Conservation (phyloP, 2,329 filamentous ascomycete genomes). For the Clonostachys rosea region DNA sequence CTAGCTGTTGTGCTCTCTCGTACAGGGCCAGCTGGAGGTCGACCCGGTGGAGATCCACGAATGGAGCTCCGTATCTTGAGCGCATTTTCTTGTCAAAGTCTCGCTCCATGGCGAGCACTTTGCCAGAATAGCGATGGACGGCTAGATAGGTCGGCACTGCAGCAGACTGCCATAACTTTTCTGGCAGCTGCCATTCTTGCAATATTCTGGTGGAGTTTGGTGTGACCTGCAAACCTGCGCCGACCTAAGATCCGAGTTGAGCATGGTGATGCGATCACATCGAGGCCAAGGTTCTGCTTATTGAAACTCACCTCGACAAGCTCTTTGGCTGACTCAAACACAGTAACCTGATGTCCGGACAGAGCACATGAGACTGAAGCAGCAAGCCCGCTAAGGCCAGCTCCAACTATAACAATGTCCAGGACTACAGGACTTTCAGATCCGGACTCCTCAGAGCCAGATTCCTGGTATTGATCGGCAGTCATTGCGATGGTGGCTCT, state of each 20-base stretch:
- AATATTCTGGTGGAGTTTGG: constrained; percentile 22
- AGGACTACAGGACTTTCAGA: no score
- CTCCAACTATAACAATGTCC: constrained; percentile 10
- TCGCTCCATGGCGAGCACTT: constrained; percentile 42
- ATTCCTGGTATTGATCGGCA: no score
- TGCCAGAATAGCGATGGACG: constrained; percentile 48
- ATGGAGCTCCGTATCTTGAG: constrained; percentile 50
- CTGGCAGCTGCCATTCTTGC: constrained; percentile 19
- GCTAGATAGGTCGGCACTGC: constrained; percentile 39
- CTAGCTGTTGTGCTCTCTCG: constrained; percentile 44
- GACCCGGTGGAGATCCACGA: constrained; percentile 56
- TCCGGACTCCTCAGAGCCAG: no score
- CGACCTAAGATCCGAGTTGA: neutral
- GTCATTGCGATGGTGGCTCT: no score
- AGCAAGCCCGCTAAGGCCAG: constrained; percentile 14
- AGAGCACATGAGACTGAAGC: constrained; percentile 13
- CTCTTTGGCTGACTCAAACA: constrained; percentile 11
- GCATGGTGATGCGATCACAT: no score
- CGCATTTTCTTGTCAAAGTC: constrained; percentile 49
- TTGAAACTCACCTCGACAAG: constrained; percentile 11
- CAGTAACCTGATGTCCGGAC: constrained; percentile 14
- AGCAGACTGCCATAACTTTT: constrained; percentile 7
- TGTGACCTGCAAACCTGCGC: constrained; percentile 23
- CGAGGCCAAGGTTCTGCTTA: no score
- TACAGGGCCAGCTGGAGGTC: constrained; percentile 53